These are phyloP conservation scores for Ustilago xerochloae DNA, from an alignment of 1,284 basidiomycete species.

Conservation along the genomic window DNA sequence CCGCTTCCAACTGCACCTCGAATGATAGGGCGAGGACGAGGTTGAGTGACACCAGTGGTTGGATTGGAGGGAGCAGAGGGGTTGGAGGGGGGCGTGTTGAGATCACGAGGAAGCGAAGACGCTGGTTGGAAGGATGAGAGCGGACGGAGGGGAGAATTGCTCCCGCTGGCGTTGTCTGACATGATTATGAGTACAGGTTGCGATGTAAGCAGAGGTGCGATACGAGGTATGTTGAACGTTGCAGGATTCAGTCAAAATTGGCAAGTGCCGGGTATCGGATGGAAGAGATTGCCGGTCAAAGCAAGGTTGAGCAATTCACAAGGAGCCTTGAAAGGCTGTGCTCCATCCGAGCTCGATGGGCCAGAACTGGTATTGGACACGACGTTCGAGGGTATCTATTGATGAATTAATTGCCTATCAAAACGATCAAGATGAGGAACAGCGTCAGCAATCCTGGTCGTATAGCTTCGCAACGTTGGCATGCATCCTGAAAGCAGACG, in stretches of 20 bases:
- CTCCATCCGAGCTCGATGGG: no score
- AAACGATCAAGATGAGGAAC: background rate
- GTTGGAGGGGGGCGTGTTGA: constrained; percentile 3
- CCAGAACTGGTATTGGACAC: no score
- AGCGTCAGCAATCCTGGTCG: background rate
- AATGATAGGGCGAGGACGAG: constrained; percentile 49
- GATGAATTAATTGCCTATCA: background rate
- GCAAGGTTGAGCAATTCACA: no score
- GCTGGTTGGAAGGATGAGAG: constrained; percentile 49
- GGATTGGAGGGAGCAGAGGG: background rate
- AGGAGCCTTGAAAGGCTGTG: no score
- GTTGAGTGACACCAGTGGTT: constrained; percentile 18
- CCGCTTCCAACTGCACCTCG: constrained; percentile 54
- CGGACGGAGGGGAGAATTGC: constrained; percentile 7
- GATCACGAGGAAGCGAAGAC: constrained; percentile 26
- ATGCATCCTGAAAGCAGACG: no score
- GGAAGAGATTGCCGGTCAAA: no score
- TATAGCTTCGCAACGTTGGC: no score
- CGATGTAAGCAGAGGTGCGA: no score
- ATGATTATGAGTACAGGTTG: background rate
- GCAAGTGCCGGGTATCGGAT: no score
- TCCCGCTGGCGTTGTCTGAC: background rate
- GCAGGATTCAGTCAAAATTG: no score
- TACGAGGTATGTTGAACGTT: no score
- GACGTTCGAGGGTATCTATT: background rate